A percentile compares a stretch with the other conserved stretches of the same genome.
phyloP scores from a whole-genome alignment of 2,329 filamentous ascomycete genomes.

The Fusarium sp. region DNA sequence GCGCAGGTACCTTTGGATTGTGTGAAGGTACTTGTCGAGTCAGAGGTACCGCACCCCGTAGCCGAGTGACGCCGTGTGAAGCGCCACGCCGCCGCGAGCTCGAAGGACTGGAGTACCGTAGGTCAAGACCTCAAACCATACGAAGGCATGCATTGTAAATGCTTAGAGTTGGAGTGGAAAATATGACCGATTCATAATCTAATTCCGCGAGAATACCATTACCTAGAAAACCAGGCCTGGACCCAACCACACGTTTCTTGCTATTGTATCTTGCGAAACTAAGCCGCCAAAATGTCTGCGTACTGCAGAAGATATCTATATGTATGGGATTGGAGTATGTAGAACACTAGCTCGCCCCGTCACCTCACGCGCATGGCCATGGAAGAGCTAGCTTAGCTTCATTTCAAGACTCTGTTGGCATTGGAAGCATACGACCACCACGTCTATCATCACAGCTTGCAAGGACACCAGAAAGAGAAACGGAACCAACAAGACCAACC shows the following conservation, averaged over 20 bases:
- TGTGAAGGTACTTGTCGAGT: slow-evolving; percentile 27
- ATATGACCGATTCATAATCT: not conserved
- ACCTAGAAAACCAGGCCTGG: not conserved
- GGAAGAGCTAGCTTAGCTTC: slow-evolving; percentile 3
- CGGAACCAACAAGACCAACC: slow-evolving; percentile 35
- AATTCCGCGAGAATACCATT: not conserved
- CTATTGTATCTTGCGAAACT: not conserved
- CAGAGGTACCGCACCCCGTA: slow-evolving; percentile 28
- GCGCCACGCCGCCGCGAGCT: slow-evolving; percentile 46
- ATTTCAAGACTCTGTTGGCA: not conserved
- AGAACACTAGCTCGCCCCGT: not conserved
- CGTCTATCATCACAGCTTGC: slow-evolving; percentile 6
- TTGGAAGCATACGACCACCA: not conserved
- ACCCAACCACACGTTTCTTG: not conserved
- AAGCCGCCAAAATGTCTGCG: not conserved
- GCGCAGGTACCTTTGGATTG: slow-evolving; percentile 21
- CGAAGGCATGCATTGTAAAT: not conserved
- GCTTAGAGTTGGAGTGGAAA: not conserved
- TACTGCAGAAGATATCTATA: not conserved
- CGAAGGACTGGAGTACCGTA: not conserved
- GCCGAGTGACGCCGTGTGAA: slow-evolving; percentile 46
- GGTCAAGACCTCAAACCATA: slow-evolving; percentile 13
- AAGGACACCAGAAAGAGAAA: slow-evolving; percentile 9
- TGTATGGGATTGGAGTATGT: not conserved
- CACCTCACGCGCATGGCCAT: not conserved